Evolutionary conservation across 805 yeast genomes (phyloP), one percentile per base, ranked within the genome.

Genomic region (Lipomyces yamadae): DNA sequence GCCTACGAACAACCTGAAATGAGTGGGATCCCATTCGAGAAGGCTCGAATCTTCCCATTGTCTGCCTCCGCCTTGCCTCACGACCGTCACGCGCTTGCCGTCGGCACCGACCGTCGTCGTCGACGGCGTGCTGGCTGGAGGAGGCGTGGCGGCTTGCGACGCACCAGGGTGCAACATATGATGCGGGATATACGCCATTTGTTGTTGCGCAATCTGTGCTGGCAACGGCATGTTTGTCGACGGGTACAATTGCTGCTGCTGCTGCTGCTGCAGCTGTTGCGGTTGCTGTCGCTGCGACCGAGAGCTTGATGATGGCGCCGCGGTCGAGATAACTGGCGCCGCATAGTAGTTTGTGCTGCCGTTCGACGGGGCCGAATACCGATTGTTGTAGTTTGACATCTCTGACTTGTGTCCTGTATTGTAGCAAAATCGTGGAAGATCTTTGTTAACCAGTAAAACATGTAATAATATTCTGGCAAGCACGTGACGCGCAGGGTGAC

Each of bases 1-100:
- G 0, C 95, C 96, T 6, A 90, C 90, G 77, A 90, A 90, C 29
- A 90, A 78, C 37, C 91, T 78, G 77, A 87, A 90, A 70, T 89
- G 92, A 18, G 80, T 78, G 0, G 92, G 91, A 72, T 89, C 84
- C 92, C 92, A 89, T 55, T 85, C 89, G 4, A 80, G 76, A 29
- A 84, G 75, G 2, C 83, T 70, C 4, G 77, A 66, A 66, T 84
- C 87, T 48, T 81, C 79, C 87, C 87, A 84, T 18, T 74, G 76
- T 66, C 80, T 76, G 6, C 84, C 84, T 0, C 86, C 86, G 2
- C 78, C 84, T 2, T 75, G 65, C 56, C 87, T 74, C 56, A 78
- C 78, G 7, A 82, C 84, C 5, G 73, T 70, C 50, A 59, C 60
- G 34, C 71, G 67, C 59, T 62, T 65, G 59, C 69, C 71, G 52